Conservation (phyloP, 2,329 filamentous ascomycete genomes). For the Orbilia ellipsospora region DNA sequence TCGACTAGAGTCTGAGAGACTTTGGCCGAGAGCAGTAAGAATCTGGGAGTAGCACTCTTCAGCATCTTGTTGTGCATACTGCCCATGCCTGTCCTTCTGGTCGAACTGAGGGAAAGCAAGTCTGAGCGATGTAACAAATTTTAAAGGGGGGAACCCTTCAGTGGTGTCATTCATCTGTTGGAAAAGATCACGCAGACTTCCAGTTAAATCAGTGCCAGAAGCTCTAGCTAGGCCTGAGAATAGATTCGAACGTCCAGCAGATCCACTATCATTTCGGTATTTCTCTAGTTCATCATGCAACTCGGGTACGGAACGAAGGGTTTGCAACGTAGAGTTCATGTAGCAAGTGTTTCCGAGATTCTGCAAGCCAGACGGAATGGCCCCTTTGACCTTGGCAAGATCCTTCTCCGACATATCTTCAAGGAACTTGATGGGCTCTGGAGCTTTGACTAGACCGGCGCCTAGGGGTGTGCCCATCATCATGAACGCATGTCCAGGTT, state of each 20-base stretch:
- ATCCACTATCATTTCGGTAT: slow-evolving; percentile 65
- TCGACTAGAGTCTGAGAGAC: slow-evolving; percentile 65
- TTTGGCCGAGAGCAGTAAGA: slow-evolving; percentile 81
- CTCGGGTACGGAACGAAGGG: slow-evolving; percentile 87
- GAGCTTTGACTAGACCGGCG: slow-evolving; percentile 72
- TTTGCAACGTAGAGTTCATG: slow-evolving; percentile 96
- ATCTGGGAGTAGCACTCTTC: slow-evolving; percentile 99
- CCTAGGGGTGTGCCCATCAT: slow-evolving; percentile 92
- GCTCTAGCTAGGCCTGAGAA: slow-evolving; percentile 58
- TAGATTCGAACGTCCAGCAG: slow-evolving; percentile 53
- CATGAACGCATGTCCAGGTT: slow-evolving; percentile 87
- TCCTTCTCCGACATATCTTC: slow-evolving; percentile 99
- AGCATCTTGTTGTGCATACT: slow-evolving; percentile 96
- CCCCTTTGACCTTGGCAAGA: slow-evolving; percentile 81
- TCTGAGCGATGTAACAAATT: slow-evolving; percentile 84
- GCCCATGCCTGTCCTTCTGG: slow-evolving; percentile 82
- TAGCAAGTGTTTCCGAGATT: slow-evolving; percentile 99
- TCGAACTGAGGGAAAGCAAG: slow-evolving; percentile 89
- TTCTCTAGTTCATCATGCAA: slow-evolving; percentile 80
- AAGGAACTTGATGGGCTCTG: slow-evolving; percentile 85
- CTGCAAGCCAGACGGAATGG: slow-evolving; percentile 85
- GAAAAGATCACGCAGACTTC: slow-evolving; percentile 83
- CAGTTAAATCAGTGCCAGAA: slow-evolving; percentile 72
- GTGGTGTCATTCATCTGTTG: slow-evolving; percentile 90
- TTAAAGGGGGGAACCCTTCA: slow-evolving; percentile 82